These are phyloP conservation scores for Epichloe uncinata DNA, from an alignment of 2,329 filamentous ascomycete species.

Conservation along the genomic window DNA sequence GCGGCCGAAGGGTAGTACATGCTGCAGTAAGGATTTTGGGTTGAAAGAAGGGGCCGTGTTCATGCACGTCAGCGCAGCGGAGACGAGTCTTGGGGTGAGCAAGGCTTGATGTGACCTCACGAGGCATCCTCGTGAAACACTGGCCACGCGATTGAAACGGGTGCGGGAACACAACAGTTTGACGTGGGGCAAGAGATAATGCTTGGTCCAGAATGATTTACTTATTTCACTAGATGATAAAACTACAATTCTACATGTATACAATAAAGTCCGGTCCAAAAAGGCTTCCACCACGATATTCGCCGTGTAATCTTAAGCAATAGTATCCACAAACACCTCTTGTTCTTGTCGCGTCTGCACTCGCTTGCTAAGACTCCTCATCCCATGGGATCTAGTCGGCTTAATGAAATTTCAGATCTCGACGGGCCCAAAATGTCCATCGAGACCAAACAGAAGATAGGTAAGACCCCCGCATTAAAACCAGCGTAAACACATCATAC, in stretches of 20 bases:
- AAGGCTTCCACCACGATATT: background rate
- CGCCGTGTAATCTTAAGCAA: background rate
- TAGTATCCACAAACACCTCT: background rate
- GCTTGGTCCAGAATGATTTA: no score
- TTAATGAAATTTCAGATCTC: background rate
- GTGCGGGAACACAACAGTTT: background rate
- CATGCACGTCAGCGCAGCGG: background rate
- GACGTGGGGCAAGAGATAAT: no score
- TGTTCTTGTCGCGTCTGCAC: background rate
- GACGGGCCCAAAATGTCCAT: background rate
- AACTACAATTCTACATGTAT: background rate
- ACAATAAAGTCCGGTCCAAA: background rate
- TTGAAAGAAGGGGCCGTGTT: background rate
- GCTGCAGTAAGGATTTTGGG: no score
- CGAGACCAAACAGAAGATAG: background rate
- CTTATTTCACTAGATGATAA: no score
- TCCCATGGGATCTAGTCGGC: background rate
- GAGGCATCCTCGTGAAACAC: background rate
- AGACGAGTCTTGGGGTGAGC: no score
- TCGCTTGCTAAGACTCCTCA: background rate
- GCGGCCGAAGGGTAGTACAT: no score
- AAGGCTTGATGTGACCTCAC: no score
- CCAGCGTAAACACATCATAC: background rate
- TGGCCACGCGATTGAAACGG: background rate
- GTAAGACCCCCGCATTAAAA: background rate